phyloP scores from a whole-genome alignment of 371 early-diverging fungal genomes.

The Mucor racemosus region DNA sequence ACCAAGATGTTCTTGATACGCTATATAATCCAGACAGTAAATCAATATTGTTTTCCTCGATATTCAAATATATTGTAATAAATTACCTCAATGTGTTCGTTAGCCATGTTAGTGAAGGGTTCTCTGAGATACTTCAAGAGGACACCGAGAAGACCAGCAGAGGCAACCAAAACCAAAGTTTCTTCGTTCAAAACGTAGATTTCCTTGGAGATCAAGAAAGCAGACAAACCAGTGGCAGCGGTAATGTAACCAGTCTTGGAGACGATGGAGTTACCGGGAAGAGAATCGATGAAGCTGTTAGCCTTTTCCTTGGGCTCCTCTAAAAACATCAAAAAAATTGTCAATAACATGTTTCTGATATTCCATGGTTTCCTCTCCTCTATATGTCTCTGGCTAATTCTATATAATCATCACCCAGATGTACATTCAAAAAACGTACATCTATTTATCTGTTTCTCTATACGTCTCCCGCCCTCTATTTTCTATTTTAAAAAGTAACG shows the following conservation, averaged over 20 bases:
- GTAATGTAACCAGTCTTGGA: slow-evolving; percentile 92
- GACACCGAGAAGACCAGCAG: slow-evolving; percentile 75
- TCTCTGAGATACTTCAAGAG: slow-evolving; percentile 81
- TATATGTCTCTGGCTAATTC: neutral
- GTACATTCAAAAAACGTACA: neutral
- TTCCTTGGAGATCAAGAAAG: slow-evolving; percentile 94
- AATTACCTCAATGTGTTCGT: slow-evolving; percentile 74
- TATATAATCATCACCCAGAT: neutral
- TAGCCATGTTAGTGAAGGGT: slow-evolving; percentile 87
- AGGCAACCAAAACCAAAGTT: slow-evolving; percentile 79
- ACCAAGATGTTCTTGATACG: slow-evolving; percentile 80
- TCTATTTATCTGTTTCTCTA: neutral
- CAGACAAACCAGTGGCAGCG: slow-evolving; percentile 83
- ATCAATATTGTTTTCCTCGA: neutral
- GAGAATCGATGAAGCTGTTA: slow-evolving; percentile 85
- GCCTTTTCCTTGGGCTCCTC: slow-evolving; percentile 78
- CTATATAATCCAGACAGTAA: slow-evolving; percentile 25
- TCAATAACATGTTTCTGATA: slow-evolving; percentile 3
- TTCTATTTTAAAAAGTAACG: neutral
- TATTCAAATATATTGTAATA: too few relatives aligned
- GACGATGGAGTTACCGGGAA: slow-evolving; percentile 88
- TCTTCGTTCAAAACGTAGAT: slow-evolving; percentile 96
- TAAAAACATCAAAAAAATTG: slow-evolving; percentile 10
- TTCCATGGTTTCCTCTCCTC: neutral
- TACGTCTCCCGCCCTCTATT: neutral